These are phyloP conservation scores for Chrysanthemum lavandulifolium DNA, from an alignment of 129 eudicot species.

Conservation along the genomic window DNA sequence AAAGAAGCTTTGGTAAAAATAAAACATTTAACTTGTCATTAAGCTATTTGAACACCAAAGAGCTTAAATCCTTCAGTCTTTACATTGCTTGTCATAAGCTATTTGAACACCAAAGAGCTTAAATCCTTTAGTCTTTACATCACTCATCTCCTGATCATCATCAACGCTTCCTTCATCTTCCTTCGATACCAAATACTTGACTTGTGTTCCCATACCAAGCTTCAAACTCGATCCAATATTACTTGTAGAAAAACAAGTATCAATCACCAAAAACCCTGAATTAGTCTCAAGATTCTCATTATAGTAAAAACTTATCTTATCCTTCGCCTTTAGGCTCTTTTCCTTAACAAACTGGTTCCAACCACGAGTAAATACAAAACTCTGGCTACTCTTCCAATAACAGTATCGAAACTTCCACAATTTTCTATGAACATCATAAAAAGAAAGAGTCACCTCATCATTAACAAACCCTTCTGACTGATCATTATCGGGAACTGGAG, in stretches of 20 bases:
- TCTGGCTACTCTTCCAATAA: slow-evolving; percentile 86
- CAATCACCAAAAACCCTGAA: slow-evolving; percentile 39
- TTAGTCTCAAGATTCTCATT: slow-evolving; percentile 28
- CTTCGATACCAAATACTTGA: too few species aligned
- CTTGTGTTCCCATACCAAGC: slow-evolving; percentile 16
- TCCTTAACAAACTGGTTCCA: slow-evolving; percentile 86
- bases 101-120: slow-evolving; percentile 60
- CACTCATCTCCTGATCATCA: slow-evolving; percentile 20
- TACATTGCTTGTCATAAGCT: neutral
- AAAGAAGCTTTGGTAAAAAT: neutral
- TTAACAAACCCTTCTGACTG: slow-evolving; percentile 9
- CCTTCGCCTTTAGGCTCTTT: slow-evolving; percentile 49
- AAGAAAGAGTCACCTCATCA: slow-evolving; percentile 47
- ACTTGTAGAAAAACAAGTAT: slow-evolving; percentile 27
- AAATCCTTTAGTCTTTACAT: slow-evolving; percentile 33
- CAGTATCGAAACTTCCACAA: slow-evolving; percentile 69
- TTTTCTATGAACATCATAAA: slow-evolving; percentile 50
- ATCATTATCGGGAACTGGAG: slow-evolving; percentile 20
- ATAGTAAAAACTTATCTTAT: slow-evolving; percentile 48
- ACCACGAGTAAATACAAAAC: slow-evolving; percentile 80
- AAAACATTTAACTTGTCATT: neutral
- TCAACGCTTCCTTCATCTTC: neutral
- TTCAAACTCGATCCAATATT: slow-evolving; percentile 16
- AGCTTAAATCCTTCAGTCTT: slow-evolving; percentile 47
- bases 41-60: slow-evolving; percentile 45